Evolutionary conservation across 2,329 filamentous ascomycete genomes (phyloP).

Genomic region (Lachnellula suecica): DNA sequence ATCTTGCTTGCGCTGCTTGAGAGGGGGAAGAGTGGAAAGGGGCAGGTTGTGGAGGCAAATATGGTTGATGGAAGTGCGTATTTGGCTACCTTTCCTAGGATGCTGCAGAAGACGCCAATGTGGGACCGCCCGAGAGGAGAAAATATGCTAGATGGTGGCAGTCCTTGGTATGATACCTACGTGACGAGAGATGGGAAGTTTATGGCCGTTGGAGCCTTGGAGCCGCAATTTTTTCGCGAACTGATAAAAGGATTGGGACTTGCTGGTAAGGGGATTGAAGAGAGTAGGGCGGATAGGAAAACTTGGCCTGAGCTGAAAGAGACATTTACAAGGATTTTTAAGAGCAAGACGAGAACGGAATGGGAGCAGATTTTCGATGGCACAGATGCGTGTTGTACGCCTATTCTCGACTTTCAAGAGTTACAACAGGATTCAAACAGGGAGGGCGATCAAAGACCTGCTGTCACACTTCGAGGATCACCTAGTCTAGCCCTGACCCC

Average conservation of each 20-base stretch:
- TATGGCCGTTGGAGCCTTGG: conserved; percentile 87
- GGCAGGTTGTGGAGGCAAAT: conserved; percentile 91
- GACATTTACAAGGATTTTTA: conserved; percentile 65
- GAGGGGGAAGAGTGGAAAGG: conserved; percentile 61
- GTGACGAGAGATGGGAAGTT: conserved; percentile 76
- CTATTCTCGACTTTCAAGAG: conserved; percentile 75
- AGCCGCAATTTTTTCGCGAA: conserved; percentile 77
- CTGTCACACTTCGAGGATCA: conserved; percentile 67
- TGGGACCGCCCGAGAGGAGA: conserved; percentile 66
- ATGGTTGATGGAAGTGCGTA: conserved; percentile 92
- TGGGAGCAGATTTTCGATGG: conserved; percentile 89
- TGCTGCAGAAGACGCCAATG: conserved; percentile 60
- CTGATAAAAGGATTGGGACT: conserved; percentile 69
- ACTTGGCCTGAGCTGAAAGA: conserved; percentile 68
- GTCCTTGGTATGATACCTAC: conserved; percentile 88
- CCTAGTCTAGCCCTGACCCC: conserved; percentile 64
- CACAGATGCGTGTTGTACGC: conserved; percentile 90
- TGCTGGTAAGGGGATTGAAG: conserved; percentile 47
- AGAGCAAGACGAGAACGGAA: conserved; percentile 66
- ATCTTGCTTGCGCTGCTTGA: conserved; percentile 77
- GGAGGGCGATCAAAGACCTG: conserved; percentile 69
- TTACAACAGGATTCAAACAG: conserved; percentile 52
- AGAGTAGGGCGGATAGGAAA: conserved; percentile 54
- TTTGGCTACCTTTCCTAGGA: conserved; percentile 73
- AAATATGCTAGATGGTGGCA: conserved; percentile 81